A percentile compares a stretch with the other conserved stretches of the same genome.
Evolutionary conservation across 352 stramenopile genomes (phyloP).

Genomic region (Blastocystis sp.): DNA sequence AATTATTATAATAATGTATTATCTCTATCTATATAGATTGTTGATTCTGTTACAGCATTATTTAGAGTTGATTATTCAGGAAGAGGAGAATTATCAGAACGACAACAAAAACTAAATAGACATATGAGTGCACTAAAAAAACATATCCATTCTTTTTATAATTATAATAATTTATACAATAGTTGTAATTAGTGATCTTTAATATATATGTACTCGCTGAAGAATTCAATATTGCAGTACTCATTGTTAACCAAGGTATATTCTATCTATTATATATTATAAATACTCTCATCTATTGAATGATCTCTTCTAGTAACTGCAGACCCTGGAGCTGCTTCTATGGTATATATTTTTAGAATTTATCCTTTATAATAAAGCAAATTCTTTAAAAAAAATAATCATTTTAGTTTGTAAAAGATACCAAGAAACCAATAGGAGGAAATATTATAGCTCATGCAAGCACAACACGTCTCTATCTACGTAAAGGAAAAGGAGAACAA

Average conservation of each 20-base stretch:
- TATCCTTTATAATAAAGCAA: too few species aligned
- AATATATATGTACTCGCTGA: slow-evolving; percentile 41
- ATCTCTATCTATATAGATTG: too few species aligned
- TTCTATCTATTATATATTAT: too few species aligned
- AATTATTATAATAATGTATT: slow-evolving; percentile 53
- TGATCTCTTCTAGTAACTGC: slow-evolving; percentile 50
- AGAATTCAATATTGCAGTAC: slow-evolving; percentile 75
- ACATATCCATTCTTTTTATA: neutral
- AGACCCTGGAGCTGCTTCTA: slow-evolving; percentile 52
- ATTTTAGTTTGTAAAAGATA: slow-evolving; percentile 41
- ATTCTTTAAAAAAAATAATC: neutral
- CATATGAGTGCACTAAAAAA: slow-evolving; percentile 59
- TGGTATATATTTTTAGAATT: too few species aligned
- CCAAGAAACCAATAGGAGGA: slow-evolving; percentile 45
- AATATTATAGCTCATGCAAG: slow-evolving; percentile 88
- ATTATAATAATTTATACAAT: neutral
- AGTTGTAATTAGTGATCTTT: neutral
- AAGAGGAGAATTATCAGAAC: slow-evolving; percentile 57
- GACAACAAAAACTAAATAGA: slow-evolving; percentile 67
- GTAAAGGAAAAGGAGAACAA: slow-evolving; percentile 68
- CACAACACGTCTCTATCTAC: slow-evolving; percentile 75
- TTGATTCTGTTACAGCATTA: slow-evolving; percentile 66
- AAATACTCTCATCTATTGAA: slow-evolving; percentile 39
- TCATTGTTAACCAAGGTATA: slow-evolving; percentile 73
- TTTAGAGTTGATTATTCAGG: slow-evolving; percentile 67